Percentiles rank a stretch among this genome's conserved stretches.
phyloP scores from a whole-genome alignment of 2,329 filamentous ascomycete species.

The Diaporthe humulicola region DNA sequence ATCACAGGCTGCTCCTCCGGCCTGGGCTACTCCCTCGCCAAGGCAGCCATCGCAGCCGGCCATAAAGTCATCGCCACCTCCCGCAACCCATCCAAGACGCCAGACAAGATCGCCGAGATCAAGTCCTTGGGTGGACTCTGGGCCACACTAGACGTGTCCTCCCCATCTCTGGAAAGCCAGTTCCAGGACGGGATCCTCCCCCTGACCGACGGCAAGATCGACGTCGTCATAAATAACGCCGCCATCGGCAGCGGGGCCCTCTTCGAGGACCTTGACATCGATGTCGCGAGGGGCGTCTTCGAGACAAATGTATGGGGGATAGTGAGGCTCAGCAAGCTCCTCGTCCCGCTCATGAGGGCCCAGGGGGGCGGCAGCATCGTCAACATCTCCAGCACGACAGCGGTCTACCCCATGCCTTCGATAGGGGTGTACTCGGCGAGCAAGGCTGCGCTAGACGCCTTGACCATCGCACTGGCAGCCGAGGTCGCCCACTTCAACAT shows the following conservation, averaged over 20 bases:
- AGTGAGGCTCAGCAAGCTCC: constrained; percentile 26
- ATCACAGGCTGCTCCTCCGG: constrained; percentile 38
- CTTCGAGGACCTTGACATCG: constrained; percentile 12
- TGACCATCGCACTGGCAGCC: constrained; percentile 18
- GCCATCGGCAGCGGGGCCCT: constrained; percentile 39
- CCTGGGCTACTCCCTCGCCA: constrained; percentile 32
- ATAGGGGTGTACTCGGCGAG: constrained; percentile 19
- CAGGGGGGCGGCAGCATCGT: constrained; percentile 33
- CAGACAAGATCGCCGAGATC: constrained; percentile 26
- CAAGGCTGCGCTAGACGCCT: constrained; percentile 35
- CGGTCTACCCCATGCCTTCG: not conserved
- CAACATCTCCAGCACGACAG: constrained; percentile 28
- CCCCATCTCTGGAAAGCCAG: constrained; percentile 17
- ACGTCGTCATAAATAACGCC: constrained; percentile 42
- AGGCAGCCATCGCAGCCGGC: constrained; percentile 31
- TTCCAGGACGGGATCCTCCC: constrained; percentile 22
- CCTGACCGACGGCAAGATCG: constrained; percentile 17
- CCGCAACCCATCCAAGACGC: constrained; percentile 30
- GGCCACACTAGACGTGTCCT: constrained; percentile 33
- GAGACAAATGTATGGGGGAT: constrained; percentile 37
- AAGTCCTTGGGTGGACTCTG: constrained; percentile 23
- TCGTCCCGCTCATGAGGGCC: constrained; percentile 30
- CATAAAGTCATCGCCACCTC: constrained; percentile 38
- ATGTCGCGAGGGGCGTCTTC: constrained; percentile 5
- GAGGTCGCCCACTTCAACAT: constrained; percentile 33